Evolutionary conservation across 2,329 filamentous ascomycete species (phyloP).

Genomic region (Colletotrichum scovillei): DNA sequence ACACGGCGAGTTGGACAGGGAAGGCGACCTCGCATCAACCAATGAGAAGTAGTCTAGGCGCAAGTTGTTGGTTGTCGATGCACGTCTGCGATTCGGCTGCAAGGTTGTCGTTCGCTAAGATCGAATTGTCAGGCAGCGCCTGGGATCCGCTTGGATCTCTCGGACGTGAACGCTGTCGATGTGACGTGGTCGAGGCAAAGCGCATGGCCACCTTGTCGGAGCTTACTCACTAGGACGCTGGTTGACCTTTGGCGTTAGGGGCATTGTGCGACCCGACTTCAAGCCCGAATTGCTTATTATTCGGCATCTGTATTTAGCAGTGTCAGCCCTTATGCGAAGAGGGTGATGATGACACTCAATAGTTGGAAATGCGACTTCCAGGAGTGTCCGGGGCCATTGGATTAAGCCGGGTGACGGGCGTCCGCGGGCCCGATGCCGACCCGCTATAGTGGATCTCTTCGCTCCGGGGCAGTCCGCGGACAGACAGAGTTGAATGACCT

Average conservation of each 20-base stretch:
- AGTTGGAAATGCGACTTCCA: not conserved
- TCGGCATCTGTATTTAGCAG: not conserved
- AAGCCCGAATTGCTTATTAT: not conserved
- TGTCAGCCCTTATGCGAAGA: not conserved
- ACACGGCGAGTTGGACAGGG: not conserved
- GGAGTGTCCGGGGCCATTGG: not conserved
- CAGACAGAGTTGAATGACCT: not conserved
- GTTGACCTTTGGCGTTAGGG: not conserved
- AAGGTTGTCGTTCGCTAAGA: constrained; percentile 27
- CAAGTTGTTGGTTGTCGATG: not conserved
- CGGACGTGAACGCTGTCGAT: constrained; percentile 16
- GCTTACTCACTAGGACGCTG: not conserved
- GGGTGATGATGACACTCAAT: not conserved
- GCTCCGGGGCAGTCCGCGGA: constrained; percentile 7
- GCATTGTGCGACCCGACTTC: not conserved
- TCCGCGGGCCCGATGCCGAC: constrained; percentile 24
- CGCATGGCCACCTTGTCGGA: not conserved
- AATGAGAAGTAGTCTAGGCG: not conserved
- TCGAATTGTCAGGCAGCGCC: constrained; percentile 11
- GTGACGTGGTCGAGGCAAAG: constrained; percentile 27
- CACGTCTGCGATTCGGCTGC: not conserved
- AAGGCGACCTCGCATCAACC: not conserved
- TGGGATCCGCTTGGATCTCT: constrained; percentile 32
- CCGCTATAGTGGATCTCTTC: constrained; percentile 2
- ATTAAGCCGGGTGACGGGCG: constrained; percentile 6